These are phyloP conservation scores for Bryum argenteum DNA, from an alignment of 225 moss, liverwort and hornwort species.

Conservation along the genomic window DNA sequence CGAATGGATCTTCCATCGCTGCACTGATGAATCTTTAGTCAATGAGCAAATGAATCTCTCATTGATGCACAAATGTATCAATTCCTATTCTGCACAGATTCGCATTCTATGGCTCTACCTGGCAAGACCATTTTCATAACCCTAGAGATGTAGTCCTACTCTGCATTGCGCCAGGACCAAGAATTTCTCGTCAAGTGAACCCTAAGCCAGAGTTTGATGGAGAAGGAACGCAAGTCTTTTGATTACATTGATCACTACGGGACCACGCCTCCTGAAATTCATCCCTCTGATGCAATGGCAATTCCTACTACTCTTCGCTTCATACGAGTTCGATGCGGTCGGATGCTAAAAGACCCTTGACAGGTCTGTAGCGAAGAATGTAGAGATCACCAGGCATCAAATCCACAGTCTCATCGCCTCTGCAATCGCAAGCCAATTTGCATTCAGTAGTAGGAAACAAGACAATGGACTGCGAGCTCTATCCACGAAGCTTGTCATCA, in stretches of 20 bases:
- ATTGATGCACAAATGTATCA: background rate
- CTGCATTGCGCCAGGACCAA: conserved; percentile 15
- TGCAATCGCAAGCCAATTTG: conserved; percentile 34
- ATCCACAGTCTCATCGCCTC: conserved; percentile 88
- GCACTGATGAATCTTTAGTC: too few species aligned
- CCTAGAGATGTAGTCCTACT: background rate
- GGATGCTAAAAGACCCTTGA: conserved; percentile 59
- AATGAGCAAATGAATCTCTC: background rate
- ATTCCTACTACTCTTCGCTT: background rate
- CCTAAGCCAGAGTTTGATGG: conserved; percentile 14
- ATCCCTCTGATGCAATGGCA: conserved; percentile 4
- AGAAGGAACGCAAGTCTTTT: conserved; percentile 12
- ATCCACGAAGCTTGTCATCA: background rate
- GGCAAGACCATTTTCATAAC: background rate
- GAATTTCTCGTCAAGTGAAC: conserved; percentile 4
- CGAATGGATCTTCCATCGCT: too few species aligned
- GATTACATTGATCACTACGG: conserved; percentile 2
- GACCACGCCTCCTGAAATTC: conserved; percentile 1
- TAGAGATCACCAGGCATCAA: conserved; percentile 78
- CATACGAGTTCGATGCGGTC: conserved; percentile 76
- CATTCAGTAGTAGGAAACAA: conserved; percentile 9
- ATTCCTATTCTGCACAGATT: background rate
- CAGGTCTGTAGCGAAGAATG: conserved; percentile 81
- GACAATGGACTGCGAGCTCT: background rate
- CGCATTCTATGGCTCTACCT: background rate